Conservation (phyloP, 768 basidiomycete genomes). For the Exidia glandulosa region DNA sequence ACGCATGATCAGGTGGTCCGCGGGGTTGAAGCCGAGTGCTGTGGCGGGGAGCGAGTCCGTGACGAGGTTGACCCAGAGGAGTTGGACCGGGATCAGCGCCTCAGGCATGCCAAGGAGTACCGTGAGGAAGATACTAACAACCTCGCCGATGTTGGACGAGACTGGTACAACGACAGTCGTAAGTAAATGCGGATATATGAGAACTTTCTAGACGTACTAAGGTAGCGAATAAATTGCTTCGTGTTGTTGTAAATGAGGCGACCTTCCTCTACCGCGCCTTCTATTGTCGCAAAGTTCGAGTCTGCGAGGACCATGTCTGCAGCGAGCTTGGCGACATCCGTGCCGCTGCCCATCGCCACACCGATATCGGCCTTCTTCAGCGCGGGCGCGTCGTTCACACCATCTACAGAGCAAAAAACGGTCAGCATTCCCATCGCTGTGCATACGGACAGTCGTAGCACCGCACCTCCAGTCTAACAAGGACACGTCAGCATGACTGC, state of each 20-base stretch:
- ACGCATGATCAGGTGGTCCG: constrained; percentile 95
- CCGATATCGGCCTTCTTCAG: constrained; percentile 96
- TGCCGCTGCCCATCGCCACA: constrained; percentile 98
- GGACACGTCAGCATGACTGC: not conserved
- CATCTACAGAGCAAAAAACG: constrained; percentile 60
- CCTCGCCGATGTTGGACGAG: constrained; percentile 50
- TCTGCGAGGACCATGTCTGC: constrained; percentile 97
- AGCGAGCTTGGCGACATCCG: constrained; percentile 95
- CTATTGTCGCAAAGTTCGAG: constrained; percentile 96
- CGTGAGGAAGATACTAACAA: constrained; percentile 94
- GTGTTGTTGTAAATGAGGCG: constrained; percentile 98
- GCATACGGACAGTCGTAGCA: not conserved
- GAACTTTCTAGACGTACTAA: constrained; percentile 46
- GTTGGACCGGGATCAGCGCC: constrained; percentile 92
- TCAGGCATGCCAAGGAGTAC: constrained; percentile 99
- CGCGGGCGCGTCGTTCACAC: constrained; percentile 96
- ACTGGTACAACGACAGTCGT: constrained; percentile 8
- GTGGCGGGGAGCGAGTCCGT: constrained; percentile 95
- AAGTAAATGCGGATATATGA: constrained; percentile 3
- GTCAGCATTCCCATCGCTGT: not conserved
- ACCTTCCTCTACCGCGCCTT: constrained; percentile 93
- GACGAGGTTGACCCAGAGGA: constrained; percentile 97
- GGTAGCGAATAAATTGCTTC: constrained; percentile 98
- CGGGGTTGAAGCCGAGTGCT: constrained; percentile 94
- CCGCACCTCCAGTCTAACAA: not conserved